Evolutionary conservation across 192 early-diverging fungal species (phyloP), one percentile per base, ranked within the genome.

Genomic region (Backusella tuberculispora): DNA sequence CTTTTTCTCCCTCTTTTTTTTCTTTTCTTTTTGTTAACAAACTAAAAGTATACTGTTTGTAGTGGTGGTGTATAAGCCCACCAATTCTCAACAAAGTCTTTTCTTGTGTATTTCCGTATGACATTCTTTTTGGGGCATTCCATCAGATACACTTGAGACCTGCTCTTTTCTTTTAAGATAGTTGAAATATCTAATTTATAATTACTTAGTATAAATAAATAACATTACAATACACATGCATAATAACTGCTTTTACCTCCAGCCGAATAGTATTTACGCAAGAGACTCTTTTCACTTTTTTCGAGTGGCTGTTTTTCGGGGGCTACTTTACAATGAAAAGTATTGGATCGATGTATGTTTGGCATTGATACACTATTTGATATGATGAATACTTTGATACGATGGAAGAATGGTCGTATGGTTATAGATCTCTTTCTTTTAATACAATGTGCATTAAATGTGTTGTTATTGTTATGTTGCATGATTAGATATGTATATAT

Each of bases 61-160:
- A 60, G 53, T 60, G 53, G 53, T 60, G 53, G 53, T 4, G 53
- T 60, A 60, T 60, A 60, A 9, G 53, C 19, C 53, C 53, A 60
- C 53, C 53, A 60, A 60, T 60, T 60, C 53, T 60, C 53, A 4
- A 60, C 53, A 60, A 60, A 60, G 21, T 60, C 53, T n/a, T 60
- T 60, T 60, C 24, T 60, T 26, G 53, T 60, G 21, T 60, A 60
- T 60, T 60, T 60, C 21, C 53, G 53, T 10, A 26, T 60, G 3
- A 12, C 8, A 24, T 60, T 60, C 21, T 60, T 60, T 60, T 60
- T 24, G 12, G 53, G 53, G 26, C 21, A 60, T 60, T 60, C 53
- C 21, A 24, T 13, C 53, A 60, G 26, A 12, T 60, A 60, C 9
- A 26, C 26, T 60, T 60, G 53, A 60, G 53, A 26, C 53, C 53